These are phyloP conservation scores for Neckera pumila DNA, from an alignment of 225 moss, liverwort and hornwort genomes.

Conservation along the genomic window DNA sequence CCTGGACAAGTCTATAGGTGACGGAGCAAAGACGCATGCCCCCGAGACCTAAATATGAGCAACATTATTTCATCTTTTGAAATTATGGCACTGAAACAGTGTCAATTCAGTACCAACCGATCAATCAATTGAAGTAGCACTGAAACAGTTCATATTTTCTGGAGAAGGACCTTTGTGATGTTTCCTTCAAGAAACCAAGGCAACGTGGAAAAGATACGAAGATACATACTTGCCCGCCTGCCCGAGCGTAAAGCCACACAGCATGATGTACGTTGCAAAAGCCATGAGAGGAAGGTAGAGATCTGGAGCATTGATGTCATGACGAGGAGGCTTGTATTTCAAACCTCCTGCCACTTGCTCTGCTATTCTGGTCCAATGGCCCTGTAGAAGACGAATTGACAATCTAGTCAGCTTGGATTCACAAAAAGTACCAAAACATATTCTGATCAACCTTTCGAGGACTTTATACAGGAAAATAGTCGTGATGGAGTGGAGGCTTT, in stretches of 20 bases:
- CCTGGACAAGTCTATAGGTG: neutral
- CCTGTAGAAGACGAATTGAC: conserved; percentile 23
- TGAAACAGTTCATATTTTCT: neutral
- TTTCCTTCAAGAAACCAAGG: neutral
- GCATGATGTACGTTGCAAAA: conserved; percentile 71
- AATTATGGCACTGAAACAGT: neutral
- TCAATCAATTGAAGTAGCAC: neutral
- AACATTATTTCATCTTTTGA: neutral
- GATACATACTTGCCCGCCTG: conserved; percentile 52
- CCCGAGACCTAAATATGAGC: neutral
- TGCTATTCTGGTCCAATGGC: conserved; percentile 91
- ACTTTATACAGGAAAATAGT: neutral
- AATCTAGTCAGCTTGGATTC: neutral
- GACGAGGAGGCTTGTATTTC: conserved; percentile 82
- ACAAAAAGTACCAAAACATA: neutral
- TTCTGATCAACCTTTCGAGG: neutral
- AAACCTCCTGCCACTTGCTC: conserved; percentile 92
- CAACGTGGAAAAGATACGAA: neutral
- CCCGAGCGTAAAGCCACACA: conserved; percentile 67
- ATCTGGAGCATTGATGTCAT: conserved; percentile 91
- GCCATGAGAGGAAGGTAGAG: conserved; percentile 93
- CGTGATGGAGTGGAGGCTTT: neutral
- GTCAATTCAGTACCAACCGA: neutral
- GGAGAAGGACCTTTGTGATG: neutral
- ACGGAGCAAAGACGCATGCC: neutral